These are phyloP conservation scores for Mrakia gelida DNA, from an alignment of 768 basidiomycete genomes.

Conservation along the genomic window DNA sequence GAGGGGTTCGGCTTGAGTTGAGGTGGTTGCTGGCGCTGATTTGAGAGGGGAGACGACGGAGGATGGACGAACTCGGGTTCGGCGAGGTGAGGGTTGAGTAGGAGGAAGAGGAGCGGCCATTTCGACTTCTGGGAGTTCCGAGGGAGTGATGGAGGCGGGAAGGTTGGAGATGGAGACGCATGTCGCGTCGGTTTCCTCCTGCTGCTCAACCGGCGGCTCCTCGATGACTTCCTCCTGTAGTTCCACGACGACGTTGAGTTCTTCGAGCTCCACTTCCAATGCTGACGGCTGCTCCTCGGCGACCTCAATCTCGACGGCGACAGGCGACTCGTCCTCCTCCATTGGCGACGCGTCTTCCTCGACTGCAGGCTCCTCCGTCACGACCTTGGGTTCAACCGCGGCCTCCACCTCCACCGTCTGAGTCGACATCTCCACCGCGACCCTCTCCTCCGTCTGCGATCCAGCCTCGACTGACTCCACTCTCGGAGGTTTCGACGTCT, in stretches of 20 bases:
- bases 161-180: neutral
- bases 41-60: neutral
- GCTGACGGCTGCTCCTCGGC: neutral
- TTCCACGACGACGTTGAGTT: neutral
- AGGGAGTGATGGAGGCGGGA: neutral
- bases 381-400: no score
- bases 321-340: neutral
- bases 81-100: neutral
- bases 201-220: neutral
- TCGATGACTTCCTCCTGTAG: neutral
- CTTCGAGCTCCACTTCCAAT: neutral
- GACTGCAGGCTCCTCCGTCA: neutral
- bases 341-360: neutral
- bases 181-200: neutral
- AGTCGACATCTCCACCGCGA: neutral
- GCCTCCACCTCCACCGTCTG: neutral
- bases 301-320: neutral
- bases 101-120: no score
- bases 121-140: neutral
- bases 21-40: no score
- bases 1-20: no score
- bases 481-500: neutral
- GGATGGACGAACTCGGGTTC: neutral
- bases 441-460: neutral
- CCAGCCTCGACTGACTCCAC: neutral